Evolutionary conservation across 2,329 filamentous ascomycete genomes (phyloP).

Genomic region (Epichloe elymi): DNA sequence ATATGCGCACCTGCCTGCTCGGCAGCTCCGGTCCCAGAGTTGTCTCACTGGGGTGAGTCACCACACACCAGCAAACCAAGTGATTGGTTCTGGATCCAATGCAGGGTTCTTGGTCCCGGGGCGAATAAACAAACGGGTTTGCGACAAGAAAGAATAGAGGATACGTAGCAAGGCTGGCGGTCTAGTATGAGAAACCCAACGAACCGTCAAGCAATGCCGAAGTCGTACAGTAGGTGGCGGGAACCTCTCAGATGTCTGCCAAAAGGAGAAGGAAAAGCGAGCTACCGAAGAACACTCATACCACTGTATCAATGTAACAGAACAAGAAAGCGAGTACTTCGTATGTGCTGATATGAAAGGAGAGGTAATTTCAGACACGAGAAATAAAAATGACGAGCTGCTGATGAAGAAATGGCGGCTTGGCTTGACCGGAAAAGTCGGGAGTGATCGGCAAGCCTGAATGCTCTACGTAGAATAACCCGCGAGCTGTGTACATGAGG

Average conservation of each 20-base stretch:
- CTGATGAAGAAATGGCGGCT: not conserved
- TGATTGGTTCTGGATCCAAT: not conserved
- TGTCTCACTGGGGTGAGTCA: conserved; percentile 2
- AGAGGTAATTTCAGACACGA: no score
- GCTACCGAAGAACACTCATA: not conserved
- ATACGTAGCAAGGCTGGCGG: no score
- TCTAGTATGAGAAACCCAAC: no score
- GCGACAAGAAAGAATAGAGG: not conserved
- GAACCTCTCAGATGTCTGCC: not conserved
- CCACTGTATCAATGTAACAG: not conserved
- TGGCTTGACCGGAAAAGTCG: not conserved
- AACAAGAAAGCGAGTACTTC: not conserved
- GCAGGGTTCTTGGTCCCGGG: not conserved
- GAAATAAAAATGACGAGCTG: not conserved
- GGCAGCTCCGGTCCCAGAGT: not conserved
- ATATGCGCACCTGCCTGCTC: not conserved
- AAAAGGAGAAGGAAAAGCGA: not conserved
- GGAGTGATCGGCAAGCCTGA: not conserved
- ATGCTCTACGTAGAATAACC: not conserved
- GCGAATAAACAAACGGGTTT: not conserved
- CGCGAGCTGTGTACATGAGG: not conserved
- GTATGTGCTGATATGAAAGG: no score
- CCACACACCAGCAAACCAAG: not conserved
- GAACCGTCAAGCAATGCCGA: no score
- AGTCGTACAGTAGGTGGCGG: not conserved